Percentiles rank a stretch among this genome's conserved stretches.
These are phyloP conservation scores for Xerocomus spinulosus DNA, from an alignment of 768 basidiomycete species.

Conservation along the genomic window DNA sequence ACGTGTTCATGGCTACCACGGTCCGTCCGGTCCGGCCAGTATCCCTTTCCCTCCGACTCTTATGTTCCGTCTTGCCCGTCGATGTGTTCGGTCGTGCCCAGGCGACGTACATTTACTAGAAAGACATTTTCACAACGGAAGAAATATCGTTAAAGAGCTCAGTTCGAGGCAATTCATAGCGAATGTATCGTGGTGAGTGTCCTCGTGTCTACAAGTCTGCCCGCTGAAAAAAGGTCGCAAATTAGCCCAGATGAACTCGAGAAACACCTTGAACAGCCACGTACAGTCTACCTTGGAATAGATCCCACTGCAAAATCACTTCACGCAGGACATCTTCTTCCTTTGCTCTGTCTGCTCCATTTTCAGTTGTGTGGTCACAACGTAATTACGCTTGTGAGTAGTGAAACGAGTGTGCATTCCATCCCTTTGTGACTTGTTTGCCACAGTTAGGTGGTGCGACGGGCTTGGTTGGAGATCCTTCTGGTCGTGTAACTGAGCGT, in stretches of 20 bases:
- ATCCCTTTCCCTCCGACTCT: not conserved
- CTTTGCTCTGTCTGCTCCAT: constrained; percentile 81
- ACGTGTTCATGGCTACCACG: constrained; percentile 3
- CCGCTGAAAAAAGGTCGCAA: constrained; percentile 3
- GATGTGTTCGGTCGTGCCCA: constrained; percentile 9
- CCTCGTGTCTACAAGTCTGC: not conserved
- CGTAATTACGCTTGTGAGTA: constrained; percentile 75
- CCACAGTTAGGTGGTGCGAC: constrained; percentile 91
- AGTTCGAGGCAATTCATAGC: constrained; percentile 31
- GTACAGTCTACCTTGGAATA: constrained; percentile 79
- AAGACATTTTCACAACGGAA: constrained; percentile 18
- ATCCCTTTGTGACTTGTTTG: constrained; percentile 1
- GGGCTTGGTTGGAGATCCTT: constrained; percentile 95
- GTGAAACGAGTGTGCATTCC: not conserved
- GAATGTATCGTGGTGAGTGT: constrained; percentile 34
- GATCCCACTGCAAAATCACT: constrained; percentile 89
- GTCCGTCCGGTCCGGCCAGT: constrained; percentile 16
- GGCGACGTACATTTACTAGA: not conserved
- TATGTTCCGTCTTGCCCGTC: constrained; percentile 23
- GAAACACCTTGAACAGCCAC: constrained; percentile 34
- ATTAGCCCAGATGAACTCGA: constrained; percentile 41
- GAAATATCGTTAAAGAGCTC: constrained; percentile 32
- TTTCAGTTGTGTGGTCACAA: constrained; percentile 84
- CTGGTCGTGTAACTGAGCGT: constrained; percentile 81
- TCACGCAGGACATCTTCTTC: constrained; percentile 92